Percentiles rank a stretch among this genome's conserved stretches.
Conservation (phyloP, 2,329 filamentous ascomycete genomes). For the Claviceps sp. region DNA sequence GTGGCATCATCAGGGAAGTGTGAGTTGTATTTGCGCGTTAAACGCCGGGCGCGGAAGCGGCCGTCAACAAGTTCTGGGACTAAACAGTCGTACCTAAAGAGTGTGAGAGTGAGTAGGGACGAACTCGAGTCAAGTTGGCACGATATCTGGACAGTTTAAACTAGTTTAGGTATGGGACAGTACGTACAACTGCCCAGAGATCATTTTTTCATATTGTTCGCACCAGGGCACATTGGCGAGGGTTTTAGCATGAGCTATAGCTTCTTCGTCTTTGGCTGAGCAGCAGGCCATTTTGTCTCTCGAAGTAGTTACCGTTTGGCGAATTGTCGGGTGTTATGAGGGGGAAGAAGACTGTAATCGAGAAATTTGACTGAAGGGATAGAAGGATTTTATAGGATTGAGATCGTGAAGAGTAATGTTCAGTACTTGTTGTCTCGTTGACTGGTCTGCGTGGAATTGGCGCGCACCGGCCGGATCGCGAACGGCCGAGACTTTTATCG, state of each 20-base stretch:
- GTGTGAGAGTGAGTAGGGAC: not conserved
- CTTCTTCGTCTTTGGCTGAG: slow-evolving; percentile 24
- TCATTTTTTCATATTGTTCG: slow-evolving; percentile 51
- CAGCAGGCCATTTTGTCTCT: slow-evolving; percentile 13
- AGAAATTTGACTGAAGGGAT: too few relatives aligned
- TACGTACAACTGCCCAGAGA: slow-evolving; percentile 45
- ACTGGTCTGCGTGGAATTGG: too few relatives aligned
- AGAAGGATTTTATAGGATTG: too few relatives aligned
- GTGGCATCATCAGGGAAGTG: slow-evolving; percentile 37
- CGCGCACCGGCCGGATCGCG: too few relatives aligned
- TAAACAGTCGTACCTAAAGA: slow-evolving; percentile 35
- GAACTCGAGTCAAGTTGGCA: not conserved
- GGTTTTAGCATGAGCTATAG: slow-evolving; percentile 31
- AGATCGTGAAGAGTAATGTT: too few relatives aligned
- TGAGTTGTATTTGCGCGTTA: slow-evolving; percentile 45
- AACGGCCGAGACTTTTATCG: too few relatives aligned
- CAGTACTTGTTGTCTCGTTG: too few relatives aligned
- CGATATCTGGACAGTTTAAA: not conserved
- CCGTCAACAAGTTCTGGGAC: slow-evolving; percentile 33
- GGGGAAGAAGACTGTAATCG: too few relatives aligned
- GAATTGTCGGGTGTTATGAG: too few relatives aligned
- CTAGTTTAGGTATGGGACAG: not conserved
- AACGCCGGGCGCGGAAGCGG: slow-evolving; percentile 39
- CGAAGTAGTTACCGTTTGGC: too few relatives aligned
- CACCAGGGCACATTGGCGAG: slow-evolving; percentile 40